Evolutionary conservation across 495 filamentous ascomycete genomes (phyloP), one percentile per base, ranked within the genome.

Genomic region (Neohortaea acidophila): DNA sequence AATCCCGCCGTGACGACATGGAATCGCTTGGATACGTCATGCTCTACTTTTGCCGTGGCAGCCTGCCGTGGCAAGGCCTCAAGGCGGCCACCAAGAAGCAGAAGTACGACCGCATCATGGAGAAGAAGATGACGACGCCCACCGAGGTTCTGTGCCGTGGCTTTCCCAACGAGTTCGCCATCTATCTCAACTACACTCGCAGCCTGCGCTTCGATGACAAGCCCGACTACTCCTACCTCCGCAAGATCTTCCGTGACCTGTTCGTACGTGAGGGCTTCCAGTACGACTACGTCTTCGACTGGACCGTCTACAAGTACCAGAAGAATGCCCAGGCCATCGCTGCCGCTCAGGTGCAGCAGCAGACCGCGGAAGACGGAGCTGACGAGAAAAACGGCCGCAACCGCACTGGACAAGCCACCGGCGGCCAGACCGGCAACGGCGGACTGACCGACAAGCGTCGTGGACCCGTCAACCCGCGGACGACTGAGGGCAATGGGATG

Each of bases 11-110:
- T 67, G 89, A 99, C 54, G 89, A 99, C 53, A 99, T 99, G 89
- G 89, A 99, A 60, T 99, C 89, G 25, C 73, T 99, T 26, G 89
- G 89, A 52, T 99, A 99, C 51, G 89, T 99, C 45, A 99, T 99
- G 91, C 77, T 99, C 33, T 99, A 99, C 68, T 99, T 99, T 69
- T 96, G 91, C 72, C 91, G 91, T 58, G 89, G 89, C 32, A 94
- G 86, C 39, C 84, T 99, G 34, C 89, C 91, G 42, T 99, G 91
- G 91, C 91, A 99, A 67, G 91, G 91, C 26, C 70, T 99, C 33
- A 99, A 99, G 75, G 91, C 91, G 69, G 91, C 91, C 50, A 99
- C 91, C 38, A 96, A 99, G 75, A 96, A 99, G 78, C 89, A 99
- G 69, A 99, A 96, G 65, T 96, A 99, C 56, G 91, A 99, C 64